phyloP scores from a whole-genome alignment of 768 basidiomycete genomes.

The Mycena metata region DNA sequence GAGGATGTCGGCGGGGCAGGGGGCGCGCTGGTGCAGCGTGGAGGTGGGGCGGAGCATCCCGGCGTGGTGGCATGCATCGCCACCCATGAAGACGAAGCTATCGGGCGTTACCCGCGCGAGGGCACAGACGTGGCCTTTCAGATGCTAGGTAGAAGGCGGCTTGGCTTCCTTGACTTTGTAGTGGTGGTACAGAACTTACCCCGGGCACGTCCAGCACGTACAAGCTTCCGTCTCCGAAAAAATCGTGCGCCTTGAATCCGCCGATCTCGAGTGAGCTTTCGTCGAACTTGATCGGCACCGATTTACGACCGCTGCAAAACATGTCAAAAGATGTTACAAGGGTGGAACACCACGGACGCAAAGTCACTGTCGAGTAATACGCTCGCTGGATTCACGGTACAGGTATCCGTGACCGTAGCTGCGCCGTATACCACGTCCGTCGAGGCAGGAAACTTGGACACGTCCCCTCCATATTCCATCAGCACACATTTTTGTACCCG shows the following conservation, averaged over 20 bases:
- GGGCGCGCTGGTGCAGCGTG: conserved; percentile 31
- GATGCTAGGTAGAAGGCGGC: conserved; percentile 28
- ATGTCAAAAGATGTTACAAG: neutral
- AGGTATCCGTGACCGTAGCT: conserved; percentile 20
- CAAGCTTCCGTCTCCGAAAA: conserved; percentile 43
- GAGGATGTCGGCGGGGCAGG: conserved; percentile 35
- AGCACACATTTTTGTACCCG: neutral
- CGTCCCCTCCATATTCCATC: conserved; percentile 30
- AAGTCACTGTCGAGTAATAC: conserved; percentile 36
- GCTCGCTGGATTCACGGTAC: conserved; percentile 24
- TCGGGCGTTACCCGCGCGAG: conserved; percentile 40
- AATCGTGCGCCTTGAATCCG: conserved; percentile 38
- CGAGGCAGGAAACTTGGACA: conserved; percentile 38
- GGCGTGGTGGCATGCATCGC: conserved; percentile 40
- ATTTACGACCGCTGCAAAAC: conserved; percentile 36
- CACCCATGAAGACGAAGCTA: conserved; percentile 41
- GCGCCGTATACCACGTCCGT: conserved; percentile 37
- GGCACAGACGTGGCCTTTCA: conserved; percentile 37
- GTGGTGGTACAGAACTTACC: conserved; percentile 13
- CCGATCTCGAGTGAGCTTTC: conserved; percentile 35
- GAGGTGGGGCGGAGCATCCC: conserved; percentile 42
- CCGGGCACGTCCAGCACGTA: conserved; percentile 42
- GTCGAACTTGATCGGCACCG: conserved; percentile 32
- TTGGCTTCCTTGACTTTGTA: too few species aligned
- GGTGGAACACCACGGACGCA: conserved; percentile 19